Evolutionary conservation across 495 filamentous ascomycete genomes (phyloP).

Genomic region (Talaromyces trachyspermus): DNA sequence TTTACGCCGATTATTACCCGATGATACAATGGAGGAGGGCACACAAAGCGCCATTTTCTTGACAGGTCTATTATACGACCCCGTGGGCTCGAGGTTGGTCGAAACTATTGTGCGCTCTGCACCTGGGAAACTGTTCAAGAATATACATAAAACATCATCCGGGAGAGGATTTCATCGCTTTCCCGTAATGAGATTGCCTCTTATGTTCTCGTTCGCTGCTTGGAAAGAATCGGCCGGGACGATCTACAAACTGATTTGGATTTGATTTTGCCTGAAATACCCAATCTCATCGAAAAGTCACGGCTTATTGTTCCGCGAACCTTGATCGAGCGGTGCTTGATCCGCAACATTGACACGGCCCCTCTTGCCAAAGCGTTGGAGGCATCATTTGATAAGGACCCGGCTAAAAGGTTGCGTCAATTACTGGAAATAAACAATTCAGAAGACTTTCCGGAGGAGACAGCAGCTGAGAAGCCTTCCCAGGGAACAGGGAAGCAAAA

Average conservation of each 20-base stretch:
- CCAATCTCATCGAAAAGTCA: conserved; percentile 60
- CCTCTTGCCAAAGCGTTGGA: conserved; percentile 55
- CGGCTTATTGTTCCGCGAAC: conserved; percentile 71
- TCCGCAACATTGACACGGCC: conserved; percentile 55
- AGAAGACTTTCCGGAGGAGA: conserved; percentile 23
- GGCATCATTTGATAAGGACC: conserved; percentile 48
- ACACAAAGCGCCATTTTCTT: conserved; percentile 63
- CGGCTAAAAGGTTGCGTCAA: conserved; percentile 44
- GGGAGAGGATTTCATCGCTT: conserved; percentile 64
- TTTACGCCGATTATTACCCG: conserved; percentile 54
- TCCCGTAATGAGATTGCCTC: conserved; percentile 83
- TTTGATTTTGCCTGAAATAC: conserved; percentile 60
- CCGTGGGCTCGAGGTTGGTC: conserved; percentile 79
- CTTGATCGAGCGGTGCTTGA: conserved; percentile 72
- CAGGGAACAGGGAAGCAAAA: conserved; percentile 16
- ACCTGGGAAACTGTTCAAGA: conserved; percentile 84
- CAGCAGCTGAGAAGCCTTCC: conserved; percentile 29
- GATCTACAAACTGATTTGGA: conserved; percentile 65
- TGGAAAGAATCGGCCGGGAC: conserved; percentile 78
- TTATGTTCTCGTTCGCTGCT: conserved; percentile 70
- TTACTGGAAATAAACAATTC: conserved; percentile 46
- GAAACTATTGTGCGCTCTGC: conserved; percentile 74
- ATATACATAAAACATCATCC: conserved; percentile 69
- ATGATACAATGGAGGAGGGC: conserved; percentile 52
- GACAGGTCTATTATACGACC: conserved; percentile 77